phyloP scores from a whole-genome alignment of 2,329 filamentous ascomycete genomes.

The Botryotinia calthae region DNA sequence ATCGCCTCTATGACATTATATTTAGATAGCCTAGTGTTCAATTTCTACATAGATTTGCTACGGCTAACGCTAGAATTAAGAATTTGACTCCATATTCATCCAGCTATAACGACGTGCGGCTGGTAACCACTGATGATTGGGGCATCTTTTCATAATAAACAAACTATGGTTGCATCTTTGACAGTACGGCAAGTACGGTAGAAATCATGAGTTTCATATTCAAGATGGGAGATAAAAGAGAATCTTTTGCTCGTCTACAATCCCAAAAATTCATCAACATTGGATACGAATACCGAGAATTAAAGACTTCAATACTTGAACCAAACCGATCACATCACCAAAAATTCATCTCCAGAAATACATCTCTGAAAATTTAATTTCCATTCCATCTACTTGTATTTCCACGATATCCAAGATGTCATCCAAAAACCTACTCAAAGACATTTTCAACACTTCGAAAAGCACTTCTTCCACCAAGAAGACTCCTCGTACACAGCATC shows the following conservation, averaged over 20 bases:
- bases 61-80: too few species aligned
- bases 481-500: too few species aligned
- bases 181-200: not conserved
- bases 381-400: fast-evolving
- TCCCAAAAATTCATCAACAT: not conserved
- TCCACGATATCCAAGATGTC: not conserved
- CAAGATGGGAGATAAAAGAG: not conserved
- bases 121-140: not conserved
- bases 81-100: not conserved
- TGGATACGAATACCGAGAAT: not conserved
- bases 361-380: fast-evolving
- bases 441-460: not conserved
- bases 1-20: fast-evolving
- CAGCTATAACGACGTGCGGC: not conserved
- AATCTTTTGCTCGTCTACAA: not conserved
- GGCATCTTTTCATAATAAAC: fast-evolving
- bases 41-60: not conserved
- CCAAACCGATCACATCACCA: too few species aligned
- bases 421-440: not conserved
- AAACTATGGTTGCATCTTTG: not conserved
- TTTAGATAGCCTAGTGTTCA: too few species aligned
- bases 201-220: not conserved
- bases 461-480: not conserved
- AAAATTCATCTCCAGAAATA: not conserved
- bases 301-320: not conserved